Evolutionary conservation across 352 stramenopile species (phyloP).

Genomic region (Globisporangium abappressorium): DNA sequence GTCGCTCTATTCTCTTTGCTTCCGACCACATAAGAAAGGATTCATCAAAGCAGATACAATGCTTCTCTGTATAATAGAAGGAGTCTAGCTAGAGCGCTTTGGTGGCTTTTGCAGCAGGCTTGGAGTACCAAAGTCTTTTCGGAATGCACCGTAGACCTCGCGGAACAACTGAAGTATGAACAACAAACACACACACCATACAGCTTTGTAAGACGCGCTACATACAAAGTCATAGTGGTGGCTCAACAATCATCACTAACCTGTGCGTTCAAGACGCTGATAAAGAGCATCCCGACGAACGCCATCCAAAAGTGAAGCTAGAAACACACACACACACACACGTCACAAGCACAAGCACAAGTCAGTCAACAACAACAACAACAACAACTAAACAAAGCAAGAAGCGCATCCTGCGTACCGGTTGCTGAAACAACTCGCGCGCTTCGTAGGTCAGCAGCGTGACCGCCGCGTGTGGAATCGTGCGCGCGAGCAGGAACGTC

Average conservation of each 20-base stretch:
- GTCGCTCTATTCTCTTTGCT: neutral
- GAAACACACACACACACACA: neutral
- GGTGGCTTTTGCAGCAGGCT: neutral
- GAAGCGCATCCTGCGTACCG: constrained; percentile 13
- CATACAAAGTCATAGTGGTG: constrained; percentile 6
- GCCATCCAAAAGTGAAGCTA: constrained; percentile 67
- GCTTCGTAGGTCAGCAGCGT: constrained; percentile 46
- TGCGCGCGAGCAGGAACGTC: constrained; percentile 40
- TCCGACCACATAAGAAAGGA: neutral
- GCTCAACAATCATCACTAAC: constrained; percentile 19
- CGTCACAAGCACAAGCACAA: neutral
- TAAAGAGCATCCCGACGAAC: constrained; percentile 74
- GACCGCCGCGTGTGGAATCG: constrained; percentile 44
- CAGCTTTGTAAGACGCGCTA: neutral
- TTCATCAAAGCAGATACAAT: neutral
- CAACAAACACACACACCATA: neutral
- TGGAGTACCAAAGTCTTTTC: constrained; percentile 36
- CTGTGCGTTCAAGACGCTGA: constrained; percentile 64
- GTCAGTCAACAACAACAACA: neutral
- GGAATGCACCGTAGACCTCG: constrained; percentile 47
- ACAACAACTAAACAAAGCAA: neutral
- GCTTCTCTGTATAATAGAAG: neutral
- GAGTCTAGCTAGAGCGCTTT: neutral
- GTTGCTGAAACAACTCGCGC: constrained; percentile 34
- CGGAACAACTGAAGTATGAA: constrained; percentile 42